Conservation (phyloP, 768 basidiomycete genomes). For the Gymnopilus dilepis region DNA sequence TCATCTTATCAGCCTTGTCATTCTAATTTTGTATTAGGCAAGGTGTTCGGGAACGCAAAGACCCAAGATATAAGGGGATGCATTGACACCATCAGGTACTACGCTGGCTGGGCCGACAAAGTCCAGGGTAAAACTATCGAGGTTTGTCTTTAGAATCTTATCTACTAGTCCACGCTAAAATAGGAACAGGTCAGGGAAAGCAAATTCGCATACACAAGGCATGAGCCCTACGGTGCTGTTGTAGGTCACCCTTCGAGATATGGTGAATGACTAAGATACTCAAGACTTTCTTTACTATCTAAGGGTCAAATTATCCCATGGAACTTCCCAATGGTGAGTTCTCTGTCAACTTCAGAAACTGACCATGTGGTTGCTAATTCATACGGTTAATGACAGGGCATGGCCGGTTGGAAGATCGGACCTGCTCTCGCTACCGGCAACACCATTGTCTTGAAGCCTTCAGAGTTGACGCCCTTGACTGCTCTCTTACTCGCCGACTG, state of each 20-base stretch:
- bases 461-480: slow-evolving; percentile 75
- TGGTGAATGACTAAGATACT: neutral
- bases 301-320: slow-evolving; percentile 67
- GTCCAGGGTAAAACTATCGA: slow-evolving; percentile 76
- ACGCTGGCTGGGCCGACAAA: slow-evolving; percentile 91
- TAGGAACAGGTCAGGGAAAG: slow-evolving; percentile 48
- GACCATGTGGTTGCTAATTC: neutral
- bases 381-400: slow-evolving; percentile 30
- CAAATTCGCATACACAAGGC: slow-evolving; percentile 70
- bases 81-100: slow-evolving; percentile 67
- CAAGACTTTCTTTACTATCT: neutral
- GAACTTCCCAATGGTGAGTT: slow-evolving; percentile 48
- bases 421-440: slow-evolving; percentile 84
- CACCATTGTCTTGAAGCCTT: slow-evolving; percentile 76
- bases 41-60: slow-evolving; percentile 55
- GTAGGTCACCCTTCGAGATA: slow-evolving; percentile 24
- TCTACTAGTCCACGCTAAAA: neutral
- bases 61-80: slow-evolving; percentile 51
- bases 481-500: slow-evolving; percentile 58
- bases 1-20: neutral
- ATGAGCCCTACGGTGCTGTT: slow-evolving; percentile 66
- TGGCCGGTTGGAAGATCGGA: slow-evolving; percentile 72
- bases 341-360: neutral
- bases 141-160: slow-evolving; percentile 21
- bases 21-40: slow-evolving; percentile 43